Evolutionary conservation across 2,329 filamentous ascomycete species (phyloP).

Genomic region (Monosporascus sp.): DNA sequence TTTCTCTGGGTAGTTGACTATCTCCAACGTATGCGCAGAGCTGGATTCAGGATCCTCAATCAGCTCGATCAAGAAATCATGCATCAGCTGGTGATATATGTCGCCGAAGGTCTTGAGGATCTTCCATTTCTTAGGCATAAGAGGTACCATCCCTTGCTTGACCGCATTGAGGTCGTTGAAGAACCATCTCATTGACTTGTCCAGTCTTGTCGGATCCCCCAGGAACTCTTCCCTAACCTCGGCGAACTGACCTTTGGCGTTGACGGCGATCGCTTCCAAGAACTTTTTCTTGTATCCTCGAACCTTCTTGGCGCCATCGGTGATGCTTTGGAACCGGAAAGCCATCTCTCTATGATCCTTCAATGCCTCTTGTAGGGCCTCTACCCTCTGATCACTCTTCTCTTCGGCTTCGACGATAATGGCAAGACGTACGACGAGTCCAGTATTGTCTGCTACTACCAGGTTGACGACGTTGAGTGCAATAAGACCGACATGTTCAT

Average conservation of each 20-base stretch:
- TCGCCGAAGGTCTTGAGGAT: constrained; percentile 85
- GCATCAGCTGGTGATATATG: constrained; percentile 93
- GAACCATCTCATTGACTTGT: constrained; percentile 90
- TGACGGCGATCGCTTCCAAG: constrained; percentile 68
- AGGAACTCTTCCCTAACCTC: constrained; percentile 69
- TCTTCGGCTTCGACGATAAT: constrained; percentile 94
- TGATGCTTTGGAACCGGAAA: constrained; percentile 89
- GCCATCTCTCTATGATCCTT: constrained; percentile 95
- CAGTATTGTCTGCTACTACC: constrained; percentile 79
- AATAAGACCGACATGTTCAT: constrained; percentile 84
- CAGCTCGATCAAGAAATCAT: constrained; percentile 79
- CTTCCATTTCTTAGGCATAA: constrained; percentile 96
- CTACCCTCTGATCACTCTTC: constrained; percentile 87
- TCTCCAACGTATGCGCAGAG: constrained; percentile 81
- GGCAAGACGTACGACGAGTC: constrained; percentile 84
- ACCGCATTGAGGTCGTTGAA: constrained; percentile 97
- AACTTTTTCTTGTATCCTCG: constrained; percentile 98
- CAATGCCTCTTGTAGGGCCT: constrained; percentile 88
- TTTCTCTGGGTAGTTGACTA: constrained; percentile 91
- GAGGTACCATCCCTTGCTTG: constrained; percentile 80
- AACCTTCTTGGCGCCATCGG: constrained; percentile 83
- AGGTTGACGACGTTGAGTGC: constrained; percentile 87
- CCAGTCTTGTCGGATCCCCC: constrained; percentile 73
- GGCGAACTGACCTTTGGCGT: constrained; percentile 69
- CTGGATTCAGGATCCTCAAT: constrained; percentile 82